Percentiles rank a stretch among this genome's conserved stretches.
Evolutionary conservation across 2,329 filamentous ascomycete species (phyloP).

Genomic region (Ophiostoma triangulosporum): DNA sequence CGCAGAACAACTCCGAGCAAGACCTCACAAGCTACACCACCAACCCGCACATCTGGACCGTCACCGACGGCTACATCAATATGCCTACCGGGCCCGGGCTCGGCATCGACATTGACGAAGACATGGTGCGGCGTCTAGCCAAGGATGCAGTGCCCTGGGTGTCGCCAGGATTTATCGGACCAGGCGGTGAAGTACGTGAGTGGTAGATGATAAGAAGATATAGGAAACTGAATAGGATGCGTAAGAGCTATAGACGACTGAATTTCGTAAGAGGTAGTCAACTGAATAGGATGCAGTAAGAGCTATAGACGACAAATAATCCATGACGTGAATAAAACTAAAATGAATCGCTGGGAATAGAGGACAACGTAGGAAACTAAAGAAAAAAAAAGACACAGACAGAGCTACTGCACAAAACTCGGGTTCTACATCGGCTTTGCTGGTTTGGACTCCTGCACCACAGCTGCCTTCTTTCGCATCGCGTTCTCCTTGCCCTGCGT

Average conservation of each 20-base stretch:
- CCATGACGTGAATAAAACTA: no score
- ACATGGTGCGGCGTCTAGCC: slow-evolving; percentile 39
- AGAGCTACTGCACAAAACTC: not conserved
- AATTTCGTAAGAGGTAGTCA: no score
- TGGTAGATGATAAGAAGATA: slow-evolving; percentile 29
- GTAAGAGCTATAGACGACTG: not conserved
- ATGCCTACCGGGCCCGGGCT: slow-evolving; percentile 39
- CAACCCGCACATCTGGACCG: slow-evolving; percentile 37
- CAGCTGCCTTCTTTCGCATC: not conserved
- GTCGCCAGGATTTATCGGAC: slow-evolving; percentile 42
- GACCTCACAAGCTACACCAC: slow-evolving; percentile 49
- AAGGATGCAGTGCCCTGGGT: slow-evolving; percentile 38
- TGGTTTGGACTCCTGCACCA: not conserved
- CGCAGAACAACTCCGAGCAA: slow-evolving; percentile 28
- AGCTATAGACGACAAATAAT: not conserved
- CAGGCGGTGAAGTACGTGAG: slow-evolving; percentile 43
- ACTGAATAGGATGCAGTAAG: not conserved
- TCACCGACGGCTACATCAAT: slow-evolving; percentile 43
- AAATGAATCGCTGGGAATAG: not conserved
- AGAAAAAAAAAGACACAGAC: not conserved
- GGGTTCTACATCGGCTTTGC: not conserved
- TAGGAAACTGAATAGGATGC: no score
- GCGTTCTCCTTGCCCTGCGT: not conserved
- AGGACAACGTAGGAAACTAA: not conserved
- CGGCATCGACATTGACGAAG: slow-evolving; percentile 53